Base-by-base conservation (phyloP, 495 filamentous ascomycete genomes). In the Letharia columbiana region DNA sequence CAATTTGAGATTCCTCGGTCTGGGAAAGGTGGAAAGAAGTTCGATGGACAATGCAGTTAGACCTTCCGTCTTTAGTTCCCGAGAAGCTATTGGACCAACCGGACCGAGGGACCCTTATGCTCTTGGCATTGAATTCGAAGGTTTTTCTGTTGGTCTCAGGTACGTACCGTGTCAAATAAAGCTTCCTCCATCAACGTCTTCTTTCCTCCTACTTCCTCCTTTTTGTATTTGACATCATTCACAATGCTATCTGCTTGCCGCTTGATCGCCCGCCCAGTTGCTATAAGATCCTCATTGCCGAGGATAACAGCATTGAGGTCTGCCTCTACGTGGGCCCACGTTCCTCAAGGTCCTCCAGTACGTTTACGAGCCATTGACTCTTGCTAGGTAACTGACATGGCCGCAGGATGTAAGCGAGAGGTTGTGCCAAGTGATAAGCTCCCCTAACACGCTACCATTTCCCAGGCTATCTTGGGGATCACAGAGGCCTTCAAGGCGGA, bases 401-500 rank as follows among this genome's bases (percentile, higher is more conserved):
- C 57, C 47, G 6, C 60, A 74, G 73, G 69, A 75, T 69, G 72
- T 72, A 66, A 73, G 75, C 71, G 66, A 70, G 73, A 35, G 57
- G 37, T 52, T 39, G 33, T 33, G 31, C 17, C 9, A 18, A 52
- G 2, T n/a, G 28, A 13, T 0, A 31, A 3, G 5, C 37, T 12
- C 7, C 8, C n/a, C 59, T 66, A 18, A 66, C 17, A 18, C n/a
- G 20, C 37, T 20, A 42, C 61, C 40, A 33, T 52, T 4, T 18
- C n/a, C 18, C 39, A 72, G 71, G 71, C 71, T 42, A 72, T 72
- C 60, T 44, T 72, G 41, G 71, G 71, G 80, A 95, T 98, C 81
- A 98, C 94, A 62, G 94, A 98, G 81, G 94, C 94, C 61, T 98
- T 94, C 89, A 98, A 98, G 84, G 91, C 92, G 73, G 93, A 98